Evolutionary conservation across 2,329 filamentous ascomycete genomes (phyloP).

Genomic region (Rutstroemia sydowiana): DNA sequence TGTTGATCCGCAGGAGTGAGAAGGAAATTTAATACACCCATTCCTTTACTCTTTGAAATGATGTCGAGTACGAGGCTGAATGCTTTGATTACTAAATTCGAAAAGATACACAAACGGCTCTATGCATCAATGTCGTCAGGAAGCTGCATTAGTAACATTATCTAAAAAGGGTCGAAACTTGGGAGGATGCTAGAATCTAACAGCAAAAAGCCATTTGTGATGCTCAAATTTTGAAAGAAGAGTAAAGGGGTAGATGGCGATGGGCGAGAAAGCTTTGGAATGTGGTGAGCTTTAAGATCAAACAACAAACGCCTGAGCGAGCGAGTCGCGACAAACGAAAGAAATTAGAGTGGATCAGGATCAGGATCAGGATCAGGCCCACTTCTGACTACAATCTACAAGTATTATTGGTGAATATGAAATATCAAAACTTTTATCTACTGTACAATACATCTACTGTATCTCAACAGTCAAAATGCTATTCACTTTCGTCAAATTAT

Average conservation of each 20-base stretch:
- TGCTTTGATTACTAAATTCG: neutral
- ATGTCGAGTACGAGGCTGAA: neutral
- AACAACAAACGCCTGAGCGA: too few species aligned
- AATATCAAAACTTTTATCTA: neutral
- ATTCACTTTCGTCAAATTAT: neutral
- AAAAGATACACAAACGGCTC: neutral
- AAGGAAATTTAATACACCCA: neutral
- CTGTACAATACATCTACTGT: neutral
- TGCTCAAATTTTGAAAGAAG: too few species aligned
- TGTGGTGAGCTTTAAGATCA: too few species aligned
- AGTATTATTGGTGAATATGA: too few species aligned
- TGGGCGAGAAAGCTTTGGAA: too few species aligned
- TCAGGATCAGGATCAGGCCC: too few species aligned
- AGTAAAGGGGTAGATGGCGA: too few species aligned
- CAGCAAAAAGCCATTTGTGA: too few species aligned
- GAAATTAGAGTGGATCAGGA: too few species aligned
- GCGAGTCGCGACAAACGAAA: too few species aligned
- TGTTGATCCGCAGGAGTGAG: neutral
- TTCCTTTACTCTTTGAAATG: neutral
- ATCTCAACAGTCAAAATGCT: neutral
- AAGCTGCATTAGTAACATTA: neutral
- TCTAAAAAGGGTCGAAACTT: neutral
- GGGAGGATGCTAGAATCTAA: too few species aligned
- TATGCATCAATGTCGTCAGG: neutral
- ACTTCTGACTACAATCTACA: too few species aligned